Evolutionary conservation across 2,329 filamentous ascomycete genomes (phyloP).

Genomic region (Ophiocordyceps camponoti-leonardi): DNA sequence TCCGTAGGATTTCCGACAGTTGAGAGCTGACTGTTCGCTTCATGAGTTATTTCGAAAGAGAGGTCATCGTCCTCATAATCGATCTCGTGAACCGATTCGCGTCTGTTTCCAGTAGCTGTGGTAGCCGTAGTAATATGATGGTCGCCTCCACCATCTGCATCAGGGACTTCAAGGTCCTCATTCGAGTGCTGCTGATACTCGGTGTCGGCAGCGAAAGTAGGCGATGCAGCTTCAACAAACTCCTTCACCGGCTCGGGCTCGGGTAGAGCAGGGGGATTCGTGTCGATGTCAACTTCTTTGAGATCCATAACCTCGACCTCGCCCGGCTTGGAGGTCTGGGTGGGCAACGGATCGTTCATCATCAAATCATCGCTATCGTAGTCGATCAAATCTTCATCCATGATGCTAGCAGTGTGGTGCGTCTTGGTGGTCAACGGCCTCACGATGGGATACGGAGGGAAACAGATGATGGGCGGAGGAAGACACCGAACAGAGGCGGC

Average conservation of each 20-base stretch:
- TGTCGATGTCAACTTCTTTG: neutral
- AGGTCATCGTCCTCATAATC: slow-evolving; percentile 10
- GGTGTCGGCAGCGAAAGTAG: neutral
- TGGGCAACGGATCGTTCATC: neutral
- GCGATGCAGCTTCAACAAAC: neutral
- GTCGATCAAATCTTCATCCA: slow-evolving; percentile 19
- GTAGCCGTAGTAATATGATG: neutral
- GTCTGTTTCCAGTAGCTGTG: neutral
- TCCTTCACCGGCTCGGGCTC: neutral
- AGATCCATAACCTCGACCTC: neutral
- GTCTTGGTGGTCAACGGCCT: neutral
- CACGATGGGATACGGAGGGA: neutral
- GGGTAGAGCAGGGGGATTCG: neutral
- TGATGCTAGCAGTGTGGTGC: slow-evolving; percentile 3
- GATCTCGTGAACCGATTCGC: slow-evolving; percentile 14
- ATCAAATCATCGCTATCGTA: slow-evolving; percentile 16
- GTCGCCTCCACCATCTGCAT: neutral
- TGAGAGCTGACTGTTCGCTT: neutral
- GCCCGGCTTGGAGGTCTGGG: neutral
- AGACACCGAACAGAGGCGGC: neutral
- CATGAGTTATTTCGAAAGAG: neutral
- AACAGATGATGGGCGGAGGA: neutral
- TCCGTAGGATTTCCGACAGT: neutral
- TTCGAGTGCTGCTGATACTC: neutral
- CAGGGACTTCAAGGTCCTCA: neutral